Percentiles rank a stretch among this genome's conserved stretches.
These are phyloP conservation scores for Gynochthodes officinalis DNA, from an alignment of 257 asterid genomes.

Conservation along the genomic window DNA sequence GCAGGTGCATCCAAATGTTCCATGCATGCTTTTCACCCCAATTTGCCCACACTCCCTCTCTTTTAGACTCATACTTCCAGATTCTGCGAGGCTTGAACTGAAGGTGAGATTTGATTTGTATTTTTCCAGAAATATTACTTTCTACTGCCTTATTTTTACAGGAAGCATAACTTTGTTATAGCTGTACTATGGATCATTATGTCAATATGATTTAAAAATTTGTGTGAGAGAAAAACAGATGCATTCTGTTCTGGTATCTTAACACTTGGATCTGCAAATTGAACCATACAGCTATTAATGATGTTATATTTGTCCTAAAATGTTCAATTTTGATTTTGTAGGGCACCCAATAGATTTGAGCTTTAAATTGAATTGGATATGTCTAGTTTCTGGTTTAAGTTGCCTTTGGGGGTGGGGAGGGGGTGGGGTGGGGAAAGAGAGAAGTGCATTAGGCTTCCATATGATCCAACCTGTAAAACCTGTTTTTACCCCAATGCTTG, in stretches of 20 bases:
- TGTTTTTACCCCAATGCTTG: no score
- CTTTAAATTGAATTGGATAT: neutral
- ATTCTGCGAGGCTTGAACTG: conserved; percentile 87
- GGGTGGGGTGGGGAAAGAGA: no score
- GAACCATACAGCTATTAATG: neutral
- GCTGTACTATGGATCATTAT: neutral
- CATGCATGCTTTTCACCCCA: conserved; percentile 98
- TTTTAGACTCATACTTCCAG: conserved; percentile 97
- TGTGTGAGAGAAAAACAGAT: neutral
- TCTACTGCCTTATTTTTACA: neutral
- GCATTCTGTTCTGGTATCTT: neutral
- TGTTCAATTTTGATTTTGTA: neutral
- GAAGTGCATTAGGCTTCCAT: no score
- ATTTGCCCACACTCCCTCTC: conserved; percentile 98
- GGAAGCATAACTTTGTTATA: neutral
- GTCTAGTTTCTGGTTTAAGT: neutral
- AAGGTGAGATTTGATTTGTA: conserved; percentile 52
- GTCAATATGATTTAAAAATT: neutral
- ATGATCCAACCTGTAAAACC: no score
- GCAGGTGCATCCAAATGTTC: conserved; percentile 99
- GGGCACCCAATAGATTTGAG: neutral
- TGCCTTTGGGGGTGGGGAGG: no score
- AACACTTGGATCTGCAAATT: neutral
- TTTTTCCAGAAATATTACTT: neutral
- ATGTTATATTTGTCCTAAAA: neutral